These are phyloP conservation scores for Trichoderma gracile DNA, from an alignment of 2,329 filamentous ascomycete species.

Conservation along the genomic window DNA sequence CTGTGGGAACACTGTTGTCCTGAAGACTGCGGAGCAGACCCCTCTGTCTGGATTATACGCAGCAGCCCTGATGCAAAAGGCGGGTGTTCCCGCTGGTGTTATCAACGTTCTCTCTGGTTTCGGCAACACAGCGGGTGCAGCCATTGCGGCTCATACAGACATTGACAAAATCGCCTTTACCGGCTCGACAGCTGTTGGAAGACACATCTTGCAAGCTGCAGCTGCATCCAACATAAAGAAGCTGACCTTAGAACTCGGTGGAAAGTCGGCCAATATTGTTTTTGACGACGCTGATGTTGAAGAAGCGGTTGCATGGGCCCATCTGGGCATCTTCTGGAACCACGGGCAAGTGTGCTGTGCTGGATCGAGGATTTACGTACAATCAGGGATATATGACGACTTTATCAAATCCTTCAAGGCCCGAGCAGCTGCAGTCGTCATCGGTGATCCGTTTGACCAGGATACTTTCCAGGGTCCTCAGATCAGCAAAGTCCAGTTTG, in stretches of 20 bases:
- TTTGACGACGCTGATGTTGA: constrained; percentile 14
- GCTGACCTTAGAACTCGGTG: constrained; percentile 72
- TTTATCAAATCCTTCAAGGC: constrained; percentile 46
- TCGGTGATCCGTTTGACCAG: constrained; percentile 28
- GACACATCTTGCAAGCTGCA: constrained; percentile 68
- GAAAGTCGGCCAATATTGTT: constrained; percentile 47
- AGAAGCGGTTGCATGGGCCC: constrained; percentile 4
- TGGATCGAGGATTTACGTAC: constrained; percentile 42
- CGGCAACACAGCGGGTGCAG: background rate
- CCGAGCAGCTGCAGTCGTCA: constrained; percentile 37
- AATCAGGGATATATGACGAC: constrained; percentile 36
- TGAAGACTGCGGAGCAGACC: constrained; percentile 73
- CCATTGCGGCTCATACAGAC: constrained; percentile 3
- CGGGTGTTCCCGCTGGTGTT: constrained; percentile 5
- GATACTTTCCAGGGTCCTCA: constrained; percentile 42
- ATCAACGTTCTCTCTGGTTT: constrained; percentile 2
- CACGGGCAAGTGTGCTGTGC: constrained; percentile 67
- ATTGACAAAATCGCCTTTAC: constrained; percentile 18
- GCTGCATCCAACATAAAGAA: constrained; percentile 73
- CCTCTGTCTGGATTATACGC: constrained; percentile 12
- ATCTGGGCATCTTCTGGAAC: constrained; percentile 46
- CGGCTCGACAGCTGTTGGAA: background rate
- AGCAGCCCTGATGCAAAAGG: background rate
- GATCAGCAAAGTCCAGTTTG: constrained; percentile 64
- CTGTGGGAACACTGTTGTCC: constrained; percentile 65